These are phyloP conservation scores for Podospora pseudoanserina DNA, from an alignment of 495 filamentous ascomycete genomes.

Conservation along the genomic window DNA sequence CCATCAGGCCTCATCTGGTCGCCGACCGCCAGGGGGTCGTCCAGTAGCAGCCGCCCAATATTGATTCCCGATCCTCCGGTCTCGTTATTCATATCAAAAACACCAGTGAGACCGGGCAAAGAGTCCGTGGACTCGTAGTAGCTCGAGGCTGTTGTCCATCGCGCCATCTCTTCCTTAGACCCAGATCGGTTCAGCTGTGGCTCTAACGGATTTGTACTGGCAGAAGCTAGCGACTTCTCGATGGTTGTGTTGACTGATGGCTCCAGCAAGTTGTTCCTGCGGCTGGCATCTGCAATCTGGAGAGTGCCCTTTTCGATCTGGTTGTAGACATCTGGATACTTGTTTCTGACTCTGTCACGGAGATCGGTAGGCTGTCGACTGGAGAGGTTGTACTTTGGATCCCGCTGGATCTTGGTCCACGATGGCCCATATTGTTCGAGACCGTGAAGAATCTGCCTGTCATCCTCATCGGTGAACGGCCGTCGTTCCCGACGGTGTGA, in stretches of 20 bases:
- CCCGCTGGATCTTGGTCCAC: constrained; percentile 78
- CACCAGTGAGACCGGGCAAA: constrained; percentile 22
- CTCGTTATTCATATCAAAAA: constrained; percentile 22
- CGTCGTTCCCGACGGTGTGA: constrained; percentile 53
- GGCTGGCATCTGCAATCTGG: constrained; percentile 37
- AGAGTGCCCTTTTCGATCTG: constrained; percentile 54
- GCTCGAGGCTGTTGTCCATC: constrained; percentile 29
- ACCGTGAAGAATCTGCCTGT: constrained; percentile 70
- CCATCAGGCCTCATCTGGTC: constrained; percentile 7
- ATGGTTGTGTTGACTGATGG: constrained; percentile 40
- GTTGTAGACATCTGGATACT: constrained; percentile 61
- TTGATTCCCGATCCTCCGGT: constrained; percentile 43
- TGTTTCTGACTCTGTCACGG: constrained; percentile 76
- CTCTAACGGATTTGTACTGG: constrained; percentile 30
- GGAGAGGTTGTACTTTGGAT: constrained; percentile 61
- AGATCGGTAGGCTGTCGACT: constrained; percentile 73
- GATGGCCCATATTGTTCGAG: constrained; percentile 70
- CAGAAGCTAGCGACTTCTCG: constrained; percentile 32
- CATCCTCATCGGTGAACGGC: constrained; percentile 70
- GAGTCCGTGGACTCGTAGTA: constrained; percentile 35
- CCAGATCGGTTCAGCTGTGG: constrained; percentile 36
- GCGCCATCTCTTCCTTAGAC: constrained; percentile 42
- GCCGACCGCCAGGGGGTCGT: constrained; percentile 30
- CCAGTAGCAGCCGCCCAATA: constrained; percentile 47
- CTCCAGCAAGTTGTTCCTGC: constrained; percentile 33